A percentile compares a stretch with the other conserved stretches of the same genome.
Conservation (phyloP, 2,329 filamentous ascomycete species). For the Exophiala sideris region DNA sequence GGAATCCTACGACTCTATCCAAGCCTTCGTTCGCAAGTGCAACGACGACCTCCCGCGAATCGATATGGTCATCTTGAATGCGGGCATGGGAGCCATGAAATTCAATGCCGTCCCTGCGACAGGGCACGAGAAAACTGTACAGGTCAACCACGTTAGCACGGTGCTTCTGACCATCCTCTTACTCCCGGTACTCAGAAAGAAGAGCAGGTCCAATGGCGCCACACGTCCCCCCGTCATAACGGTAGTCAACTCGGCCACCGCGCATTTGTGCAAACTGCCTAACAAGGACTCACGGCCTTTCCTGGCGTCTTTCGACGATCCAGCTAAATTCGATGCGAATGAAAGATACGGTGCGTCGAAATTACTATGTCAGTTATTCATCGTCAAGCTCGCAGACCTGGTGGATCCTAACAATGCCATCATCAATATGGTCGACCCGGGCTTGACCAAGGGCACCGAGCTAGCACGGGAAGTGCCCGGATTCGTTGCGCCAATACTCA, state of each 20-base stretch:
- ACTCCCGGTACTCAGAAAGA: conserved; percentile 28
- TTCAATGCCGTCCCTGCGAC: conserved; percentile 18
- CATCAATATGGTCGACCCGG: conserved; percentile 50
- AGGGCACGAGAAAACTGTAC: conserved; percentile 38
- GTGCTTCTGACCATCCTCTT: conserved; percentile 27
- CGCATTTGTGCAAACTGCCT: conserved; percentile 17
- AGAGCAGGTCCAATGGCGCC: conserved; percentile 5
- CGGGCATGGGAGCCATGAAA: conserved; percentile 33
- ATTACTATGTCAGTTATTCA: conserved; percentile 36
- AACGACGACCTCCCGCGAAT: conserved; percentile 36
- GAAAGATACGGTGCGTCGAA: conserved; percentile 34
- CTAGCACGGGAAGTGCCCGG: conserved; percentile 35
- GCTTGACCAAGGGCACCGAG: conserved; percentile 42
- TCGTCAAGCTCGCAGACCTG: conserved; percentile 36
- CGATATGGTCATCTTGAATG: conserved; percentile 48
- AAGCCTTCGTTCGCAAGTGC: conserved; percentile 39
- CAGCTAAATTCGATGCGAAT: conserved; percentile 19
- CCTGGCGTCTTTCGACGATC: conserved; percentile 34
- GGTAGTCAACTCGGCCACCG: conserved; percentile 27
- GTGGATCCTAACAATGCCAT: conserved; percentile 40
- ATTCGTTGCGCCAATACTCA: background rate
- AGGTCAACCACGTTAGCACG: conserved; percentile 33
- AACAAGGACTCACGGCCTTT: conserved; percentile 15
- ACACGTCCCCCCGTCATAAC: conserved; percentile 7
- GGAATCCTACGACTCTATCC: conserved; percentile 44